A percentile compares a stretch with the other conserved stretches of the same genome.
Conservation (phyloP, 1,139 yeast genomes). For the Casaregolazyma lundiana region DNA sequence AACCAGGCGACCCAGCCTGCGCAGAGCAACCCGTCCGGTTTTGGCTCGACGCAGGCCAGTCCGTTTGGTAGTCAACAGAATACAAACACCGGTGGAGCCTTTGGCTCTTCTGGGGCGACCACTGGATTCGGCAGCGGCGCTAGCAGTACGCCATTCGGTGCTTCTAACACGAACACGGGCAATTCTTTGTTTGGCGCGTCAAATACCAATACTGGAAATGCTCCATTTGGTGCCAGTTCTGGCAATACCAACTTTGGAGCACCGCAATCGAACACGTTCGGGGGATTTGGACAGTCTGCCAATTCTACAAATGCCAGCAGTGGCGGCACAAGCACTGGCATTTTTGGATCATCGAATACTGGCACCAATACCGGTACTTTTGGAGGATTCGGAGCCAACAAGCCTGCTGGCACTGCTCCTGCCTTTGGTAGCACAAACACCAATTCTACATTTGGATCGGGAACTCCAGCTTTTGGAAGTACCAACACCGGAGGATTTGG, state of each 20-base stretch:
- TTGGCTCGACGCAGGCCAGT: conserved; percentile 11
- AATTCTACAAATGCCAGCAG: conserved; percentile 13
- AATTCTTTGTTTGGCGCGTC: conserved; percentile 13
- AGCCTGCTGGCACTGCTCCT: conserved; percentile 23
- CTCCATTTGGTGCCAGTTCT: conserved; percentile 21
- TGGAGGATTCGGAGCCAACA: neutral
- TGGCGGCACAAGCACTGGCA: conserved; percentile 5
- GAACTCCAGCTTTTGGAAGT: conserved; percentile 19
- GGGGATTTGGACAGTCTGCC: conserved; percentile 11
- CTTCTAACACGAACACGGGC: conserved; percentile 16
- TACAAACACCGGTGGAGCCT: conserved; percentile 3
- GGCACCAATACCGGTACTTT: conserved; percentile 14
- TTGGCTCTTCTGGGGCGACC: conserved; percentile 2
- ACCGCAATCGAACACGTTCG: neutral
- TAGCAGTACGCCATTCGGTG: neutral
- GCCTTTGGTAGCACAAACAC: conserved; percentile 36
- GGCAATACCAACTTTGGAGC: conserved; percentile 2
- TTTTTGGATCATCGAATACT: conserved; percentile 1
- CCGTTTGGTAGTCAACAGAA: neutral
- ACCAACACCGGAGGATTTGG: conserved; percentile 28
- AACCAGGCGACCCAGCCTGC: conserved; percentile 5
- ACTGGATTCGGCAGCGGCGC: neutral
- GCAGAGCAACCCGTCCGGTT: conserved; percentile 3
- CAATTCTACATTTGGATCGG: conserved; percentile 16
- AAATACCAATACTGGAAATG: conserved; percentile 8